A percentile compares a stretch with the other conserved stretches of the same genome.
These are phyloP conservation scores for Hypomyces perniciosus DNA, from an alignment of 2,329 filamentous ascomycete species.

Conservation along the genomic window DNA sequence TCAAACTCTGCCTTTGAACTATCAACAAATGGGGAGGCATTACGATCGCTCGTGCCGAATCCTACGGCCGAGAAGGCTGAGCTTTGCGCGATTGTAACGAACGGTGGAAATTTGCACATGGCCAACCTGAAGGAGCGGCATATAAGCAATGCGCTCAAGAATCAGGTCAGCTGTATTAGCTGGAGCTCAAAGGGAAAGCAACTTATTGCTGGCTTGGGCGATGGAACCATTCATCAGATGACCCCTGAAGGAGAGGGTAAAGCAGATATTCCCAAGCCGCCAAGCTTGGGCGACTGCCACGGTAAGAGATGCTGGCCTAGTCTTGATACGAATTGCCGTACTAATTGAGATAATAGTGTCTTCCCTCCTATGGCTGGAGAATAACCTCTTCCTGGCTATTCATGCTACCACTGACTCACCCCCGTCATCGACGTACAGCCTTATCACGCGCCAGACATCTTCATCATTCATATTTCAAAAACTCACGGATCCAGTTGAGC, in stretches of 20 bases:
- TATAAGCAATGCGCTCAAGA: slow-evolving; percentile 59
- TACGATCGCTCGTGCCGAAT: slow-evolving; percentile 75
- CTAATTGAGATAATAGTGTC: slow-evolving; percentile 49
- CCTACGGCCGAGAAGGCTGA: slow-evolving; percentile 67
- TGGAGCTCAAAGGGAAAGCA: slow-evolving; percentile 96
- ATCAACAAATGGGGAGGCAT: slow-evolving; percentile 63
- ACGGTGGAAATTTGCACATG: slow-evolving; percentile 74
- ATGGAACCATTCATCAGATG: slow-evolving; percentile 79
- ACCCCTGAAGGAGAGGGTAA: slow-evolving; percentile 73
- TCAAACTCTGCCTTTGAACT: slow-evolving; percentile 69
- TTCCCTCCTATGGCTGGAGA: slow-evolving; percentile 81
- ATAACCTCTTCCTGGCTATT: slow-evolving; percentile 73
- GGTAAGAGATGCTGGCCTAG: slow-evolving; percentile 44
- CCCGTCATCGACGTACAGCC: slow-evolving; percentile 66
- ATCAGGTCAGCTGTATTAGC: slow-evolving; percentile 72
- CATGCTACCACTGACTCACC: slow-evolving; percentile 61
- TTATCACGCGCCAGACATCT: slow-evolving; percentile 62
- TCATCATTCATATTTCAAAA: slow-evolving; percentile 66
- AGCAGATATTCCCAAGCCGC: slow-evolving; percentile 71
- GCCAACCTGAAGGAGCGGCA: slow-evolving; percentile 68
- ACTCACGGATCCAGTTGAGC: slow-evolving; percentile 66
- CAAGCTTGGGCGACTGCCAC: slow-evolving; percentile 59
- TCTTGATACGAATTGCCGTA: slow-evolving; percentile 12
- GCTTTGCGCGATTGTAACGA: slow-evolving; percentile 74
- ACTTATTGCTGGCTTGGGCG: slow-evolving; percentile 73